Conservation (phyloP, 1,284 basidiomycete genomes). For the Cutaneotrichosporon cyanovorans region DNA sequence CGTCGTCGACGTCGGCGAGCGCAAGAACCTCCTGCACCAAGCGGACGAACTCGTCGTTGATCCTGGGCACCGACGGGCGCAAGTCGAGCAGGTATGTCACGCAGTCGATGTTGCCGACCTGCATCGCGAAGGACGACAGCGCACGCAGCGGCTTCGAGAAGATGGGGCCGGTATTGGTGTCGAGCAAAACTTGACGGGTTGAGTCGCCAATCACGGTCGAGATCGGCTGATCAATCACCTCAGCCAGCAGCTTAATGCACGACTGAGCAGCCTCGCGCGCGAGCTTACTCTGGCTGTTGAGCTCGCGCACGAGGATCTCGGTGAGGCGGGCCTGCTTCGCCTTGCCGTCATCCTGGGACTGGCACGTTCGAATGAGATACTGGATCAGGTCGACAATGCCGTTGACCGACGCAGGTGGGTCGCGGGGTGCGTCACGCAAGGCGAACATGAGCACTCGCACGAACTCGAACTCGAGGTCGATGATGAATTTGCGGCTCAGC, state of each 20-base stretch:
- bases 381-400: conserved; percentile 73
- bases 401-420: conserved; percentile 74
- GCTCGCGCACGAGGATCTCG: conserved; percentile 81
- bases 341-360: conserved; percentile 45
- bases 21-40: conserved; percentile 91
- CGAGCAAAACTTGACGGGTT: conserved; percentile 79
- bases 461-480: conserved; percentile 83
- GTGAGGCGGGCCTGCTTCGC: conserved; percentile 53
- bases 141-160: conserved; percentile 97
- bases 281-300: conserved; percentile 77
- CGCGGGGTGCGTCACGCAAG: conserved; percentile 89
- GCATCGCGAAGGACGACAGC: conserved; percentile 87
- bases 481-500: conserved; percentile 71
- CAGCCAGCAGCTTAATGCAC: conserved; percentile 72
- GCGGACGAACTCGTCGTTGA: conserved; percentile 86
- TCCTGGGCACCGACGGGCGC: conserved; percentile 75
- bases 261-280: conserved; percentile 79
- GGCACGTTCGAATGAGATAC: conserved; percentile 67
- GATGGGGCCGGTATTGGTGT: conserved; percentile 55
- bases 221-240: conserved; percentile 64
- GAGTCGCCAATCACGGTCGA: conserved; percentile 68
- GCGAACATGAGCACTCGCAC: conserved; percentile 86
- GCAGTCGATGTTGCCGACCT: conserved; percentile 97
- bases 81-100: conserved; percentile 84
- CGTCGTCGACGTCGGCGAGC: conserved; percentile 90